Conservation (phyloP, 306 rosid species). For the Gastrolobium bilobum region DNA sequence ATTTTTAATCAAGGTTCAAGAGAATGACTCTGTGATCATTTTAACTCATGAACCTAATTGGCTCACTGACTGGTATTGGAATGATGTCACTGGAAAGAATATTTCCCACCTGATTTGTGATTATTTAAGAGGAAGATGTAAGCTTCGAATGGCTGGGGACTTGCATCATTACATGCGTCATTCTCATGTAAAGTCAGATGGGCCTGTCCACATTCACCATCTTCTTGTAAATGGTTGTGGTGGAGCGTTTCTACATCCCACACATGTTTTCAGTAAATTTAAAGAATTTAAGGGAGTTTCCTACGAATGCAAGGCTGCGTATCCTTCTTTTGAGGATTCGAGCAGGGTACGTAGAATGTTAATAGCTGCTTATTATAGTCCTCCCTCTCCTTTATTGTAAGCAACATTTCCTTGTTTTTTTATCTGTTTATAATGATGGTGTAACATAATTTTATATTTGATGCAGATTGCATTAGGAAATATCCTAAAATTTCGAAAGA, state of each 20-base stretch:
- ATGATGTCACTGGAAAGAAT: conserved; percentile 85
- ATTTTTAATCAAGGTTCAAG: conserved; percentile 71
- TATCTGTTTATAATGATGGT: conserved; percentile 35
- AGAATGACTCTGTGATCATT: conserved; percentile 85
- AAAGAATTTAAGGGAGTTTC: conserved; percentile 66
- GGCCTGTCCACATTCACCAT: conserved; percentile 78
- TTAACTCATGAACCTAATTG: conserved; percentile 95
- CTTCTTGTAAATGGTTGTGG: conserved; percentile 98
- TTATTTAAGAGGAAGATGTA: conserved; percentile 93
- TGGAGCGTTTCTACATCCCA: conserved; percentile 98
- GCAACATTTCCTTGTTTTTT: conserved; percentile 30
- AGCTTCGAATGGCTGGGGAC: conserved; percentile 97
- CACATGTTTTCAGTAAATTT: conserved; percentile 91
- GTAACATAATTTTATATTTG: conserved; percentile 37
- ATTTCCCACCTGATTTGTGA: conserved; percentile 82
- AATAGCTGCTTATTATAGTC: conserved; percentile 39
- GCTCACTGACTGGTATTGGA: conserved; percentile 98
- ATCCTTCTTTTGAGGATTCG: conserved; percentile 95
- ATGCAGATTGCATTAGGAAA: conserved; percentile 94
- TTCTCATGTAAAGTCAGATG: conserved; percentile 82
- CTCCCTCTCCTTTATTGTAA: not conserved
- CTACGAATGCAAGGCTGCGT: conserved; percentile 91
- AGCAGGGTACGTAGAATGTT: conserved; percentile 72
- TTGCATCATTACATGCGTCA: conserved; percentile 99
- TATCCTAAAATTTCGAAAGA: conserved; percentile 93